Evolutionary conservation across 2,329 filamentous ascomycete genomes (phyloP).

Genomic region (Aureobasidium sp.): DNA sequence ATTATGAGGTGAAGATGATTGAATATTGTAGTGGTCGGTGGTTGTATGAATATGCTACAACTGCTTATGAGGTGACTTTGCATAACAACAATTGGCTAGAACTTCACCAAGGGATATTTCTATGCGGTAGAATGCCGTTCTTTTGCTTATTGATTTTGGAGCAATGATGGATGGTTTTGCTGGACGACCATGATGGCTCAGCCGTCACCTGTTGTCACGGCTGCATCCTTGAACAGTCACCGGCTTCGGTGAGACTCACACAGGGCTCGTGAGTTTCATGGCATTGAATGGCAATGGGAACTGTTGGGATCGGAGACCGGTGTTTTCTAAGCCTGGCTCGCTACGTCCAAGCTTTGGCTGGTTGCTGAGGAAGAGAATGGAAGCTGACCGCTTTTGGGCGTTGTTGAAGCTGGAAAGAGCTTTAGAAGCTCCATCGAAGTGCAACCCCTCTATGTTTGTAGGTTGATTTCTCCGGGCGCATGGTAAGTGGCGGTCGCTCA

Average conservation of each 20-base stretch:
- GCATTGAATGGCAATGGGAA: constrained; percentile 2
- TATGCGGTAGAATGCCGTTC: not conserved
- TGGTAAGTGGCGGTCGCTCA: constrained; percentile 11
- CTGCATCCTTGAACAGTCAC: not conserved
- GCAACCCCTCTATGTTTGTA: not conserved
- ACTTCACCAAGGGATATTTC: not conserved
- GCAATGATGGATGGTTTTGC: not conserved
- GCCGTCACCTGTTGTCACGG: not conserved
- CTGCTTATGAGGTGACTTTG: too few species aligned
- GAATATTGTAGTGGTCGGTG: too few species aligned
- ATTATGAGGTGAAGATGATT: too few species aligned
- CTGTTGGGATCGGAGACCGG: constrained; percentile 10
- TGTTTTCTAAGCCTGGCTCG: constrained; percentile 10
- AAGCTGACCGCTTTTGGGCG: constrained; percentile 7
- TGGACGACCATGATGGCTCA: not conserved
- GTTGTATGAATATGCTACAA: too few species aligned
- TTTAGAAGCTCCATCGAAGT: not conserved
- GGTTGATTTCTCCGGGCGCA: not conserved
- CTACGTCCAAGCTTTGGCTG: constrained; percentile 10
- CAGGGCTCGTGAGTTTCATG: not conserved
- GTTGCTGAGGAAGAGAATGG: not conserved
- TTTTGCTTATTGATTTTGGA: not conserved
- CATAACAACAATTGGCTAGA: not conserved
- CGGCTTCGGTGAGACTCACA: constrained; percentile 4
- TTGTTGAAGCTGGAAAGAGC: not conserved